Base-by-base conservation (phyloP, 352 stramenopile species). In the Phytophthora macrochlamydospora region DNA sequence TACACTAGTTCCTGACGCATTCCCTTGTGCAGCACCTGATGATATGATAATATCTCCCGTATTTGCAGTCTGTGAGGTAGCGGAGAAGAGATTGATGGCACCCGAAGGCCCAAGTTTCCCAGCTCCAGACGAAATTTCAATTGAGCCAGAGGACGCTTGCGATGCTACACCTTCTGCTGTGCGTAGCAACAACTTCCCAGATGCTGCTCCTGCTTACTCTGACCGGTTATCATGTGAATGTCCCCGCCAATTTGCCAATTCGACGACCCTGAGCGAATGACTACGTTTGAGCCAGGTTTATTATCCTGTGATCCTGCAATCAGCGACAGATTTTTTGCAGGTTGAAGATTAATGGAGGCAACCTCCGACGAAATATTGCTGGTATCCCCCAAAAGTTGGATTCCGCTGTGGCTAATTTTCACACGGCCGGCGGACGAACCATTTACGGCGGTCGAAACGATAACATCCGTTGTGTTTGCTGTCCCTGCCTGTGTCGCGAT, bases 281-380 rank as follows among this genome's bases (percentile, higher is more conserved):
- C 30, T 7, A 85, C 48, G 7, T 62, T 53, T 6, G 77, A 83
- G 2, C 80, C 78, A 57, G 65, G 60, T 32, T 81, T 84, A 51
- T 78, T 78, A 35, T 75, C 56, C 11, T 78, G 62, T 29, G 51
- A 62, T 9, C 78, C 78, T 43, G 73, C 70, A 13, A 40, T 37
- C 28, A 87, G 12, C 14, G 37, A 48, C 5, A 87, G 29, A 18
- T 73, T 18, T 28, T 75, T 79, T 7, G 76, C 75, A 33, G 78
- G 44, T 28, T 73, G 38, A 30, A 87, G 61, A 1, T 13, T 56
- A 8, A 87, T 77, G 12, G 65, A 54, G 11, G 68, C 70, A 18
- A 87, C 75, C 59, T 87, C 78, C 1, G 78, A 85, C 4, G 67
- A 78, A 51, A 82, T 67, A 4, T 37, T 72, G 4, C 59, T 79